A percentile compares a stretch with the other conserved stretches of the same genome.
Evolutionary conservation across 139 green algal genomes (phyloP).

Genomic region (Tetradesmus obliquus): DNA sequence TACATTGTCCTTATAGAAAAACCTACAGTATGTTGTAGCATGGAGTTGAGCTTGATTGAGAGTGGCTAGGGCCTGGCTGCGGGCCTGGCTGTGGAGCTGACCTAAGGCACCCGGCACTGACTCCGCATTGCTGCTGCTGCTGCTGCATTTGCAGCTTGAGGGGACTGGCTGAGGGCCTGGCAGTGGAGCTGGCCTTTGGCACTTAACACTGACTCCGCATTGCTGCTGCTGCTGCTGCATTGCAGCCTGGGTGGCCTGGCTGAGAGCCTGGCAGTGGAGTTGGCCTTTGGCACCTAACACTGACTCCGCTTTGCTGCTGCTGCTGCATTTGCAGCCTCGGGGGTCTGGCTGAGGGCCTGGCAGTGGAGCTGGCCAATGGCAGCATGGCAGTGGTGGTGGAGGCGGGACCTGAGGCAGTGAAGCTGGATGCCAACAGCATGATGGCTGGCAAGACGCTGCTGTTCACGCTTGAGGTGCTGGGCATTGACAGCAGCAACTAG

Average conservation of each 20-base stretch:
- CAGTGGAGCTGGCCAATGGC: slow-evolving; percentile 86
- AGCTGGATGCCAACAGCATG: slow-evolving; percentile 90
- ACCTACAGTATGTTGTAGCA: too few relatives aligned
- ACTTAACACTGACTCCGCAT: background rate
- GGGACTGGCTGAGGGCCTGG: slow-evolving; percentile 70
- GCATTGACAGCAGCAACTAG: slow-evolving; percentile 53
- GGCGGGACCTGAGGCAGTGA: slow-evolving; percentile 56
- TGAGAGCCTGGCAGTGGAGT: slow-evolving; percentile 78
- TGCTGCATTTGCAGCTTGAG: slow-evolving; percentile 66
- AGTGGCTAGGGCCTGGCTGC: slow-evolving; percentile 52
- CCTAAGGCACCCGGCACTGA: slow-evolving; percentile 61
- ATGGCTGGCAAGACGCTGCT: slow-evolving; percentile 80
- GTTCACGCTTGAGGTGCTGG: slow-evolving; percentile 80
- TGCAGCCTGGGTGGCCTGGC: slow-evolving; percentile 78
- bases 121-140: too few relatives aligned
- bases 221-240: too few relatives aligned
- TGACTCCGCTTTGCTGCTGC: background rate
- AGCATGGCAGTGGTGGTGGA: slow-evolving; percentile 71
- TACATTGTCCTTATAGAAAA: background rate
- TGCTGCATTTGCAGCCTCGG: slow-evolving; percentile 71
- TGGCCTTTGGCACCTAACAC: slow-evolving; percentile 67
- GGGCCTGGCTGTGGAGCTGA: slow-evolving; percentile 81
- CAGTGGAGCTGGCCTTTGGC: slow-evolving; percentile 83
- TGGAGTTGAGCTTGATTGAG: too few relatives aligned
- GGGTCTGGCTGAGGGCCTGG: slow-evolving; percentile 72